Evolutionary conservation across 768 basidiomycete genomes (phyloP), one percentile per base, ranked within the genome.

Genomic region (Xerocomellus intermedius): DNA sequence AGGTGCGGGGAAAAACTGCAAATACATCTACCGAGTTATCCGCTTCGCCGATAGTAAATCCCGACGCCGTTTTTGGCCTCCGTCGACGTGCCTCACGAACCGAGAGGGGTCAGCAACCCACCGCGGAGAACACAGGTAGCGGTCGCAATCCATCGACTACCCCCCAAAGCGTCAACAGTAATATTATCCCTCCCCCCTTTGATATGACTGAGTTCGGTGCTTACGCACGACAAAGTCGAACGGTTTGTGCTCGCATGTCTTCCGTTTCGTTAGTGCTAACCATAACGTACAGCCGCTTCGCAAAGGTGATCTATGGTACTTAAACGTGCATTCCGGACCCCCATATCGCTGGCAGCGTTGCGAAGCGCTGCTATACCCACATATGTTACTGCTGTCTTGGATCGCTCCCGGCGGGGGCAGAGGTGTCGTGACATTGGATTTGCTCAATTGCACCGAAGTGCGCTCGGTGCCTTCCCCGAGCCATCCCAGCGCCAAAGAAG

Each of bases 301-400:
- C 54, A 88, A 91, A 38, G 94, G 94, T 14, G 75, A 85, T 14
- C 73, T 97, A 1, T 96, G 91, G 87, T 97, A 94, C 66, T 82
- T 97, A 50, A 96, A 97, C 53, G 94, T 96, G 0, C 94, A 97
- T 64, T 86, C 88, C 0, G 67, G 81, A 5, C 83, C 87, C 21
- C 89, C 89, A 0, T 94, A 86, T 69, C 74, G 79, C 55, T 92
- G 89, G 90, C 83, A 86, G 73, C 80, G 91, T 58, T 94, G 84
- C 64, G 89, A 90, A 66, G 92, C 86, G 0, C 77, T 91, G 43
- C 77, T 90, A 1, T 95, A 89, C 64, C 91, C 84, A n/a, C 83
- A 90, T 58, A 86, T 89, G 74, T 78, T 97, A 3, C 74, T 94
- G 2, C 78, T 97, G 4, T 91, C 89, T 10, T 97, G 94, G 94